Evolutionary conservation across 2,329 filamentous ascomycete genomes (phyloP).

Genomic region (Arachnopeziza araneosa): DNA sequence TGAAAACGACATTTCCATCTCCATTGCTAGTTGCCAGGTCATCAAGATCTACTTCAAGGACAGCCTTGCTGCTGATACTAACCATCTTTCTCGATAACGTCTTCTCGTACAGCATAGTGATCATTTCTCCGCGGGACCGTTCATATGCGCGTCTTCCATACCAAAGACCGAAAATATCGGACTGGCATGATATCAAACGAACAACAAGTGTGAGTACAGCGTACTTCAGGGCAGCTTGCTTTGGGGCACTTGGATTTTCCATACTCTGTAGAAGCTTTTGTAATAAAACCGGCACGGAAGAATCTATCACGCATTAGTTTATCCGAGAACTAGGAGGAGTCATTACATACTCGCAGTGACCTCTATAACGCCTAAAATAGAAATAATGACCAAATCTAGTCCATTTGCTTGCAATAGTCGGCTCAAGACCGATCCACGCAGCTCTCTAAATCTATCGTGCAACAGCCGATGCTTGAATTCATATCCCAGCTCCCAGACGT

Average conservation of each 20-base stretch:
- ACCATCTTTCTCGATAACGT: constrained; percentile 30
- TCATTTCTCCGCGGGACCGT: constrained; percentile 76
- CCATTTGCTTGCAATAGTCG: constrained; percentile 72
- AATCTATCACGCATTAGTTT: constrained; percentile 34
- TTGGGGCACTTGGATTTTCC: constrained; percentile 44
- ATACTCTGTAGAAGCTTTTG: constrained; percentile 66
- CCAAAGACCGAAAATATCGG: constrained; percentile 68
- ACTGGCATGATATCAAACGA: constrained; percentile 58
- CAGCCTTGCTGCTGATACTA: constrained; percentile 24
- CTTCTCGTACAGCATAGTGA: constrained; percentile 80
- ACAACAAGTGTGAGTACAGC: constrained; percentile 55
- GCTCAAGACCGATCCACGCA: constrained; percentile 65
- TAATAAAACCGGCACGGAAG: constrained; percentile 62
- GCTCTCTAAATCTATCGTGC: constrained; percentile 66
- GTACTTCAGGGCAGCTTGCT: constrained; percentile 57
- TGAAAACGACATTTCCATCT: constrained; percentile 5
- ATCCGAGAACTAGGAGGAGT: background rate
- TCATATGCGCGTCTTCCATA: constrained; percentile 81
- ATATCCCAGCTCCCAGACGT: constrained; percentile 75
- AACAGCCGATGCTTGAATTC: constrained; percentile 77
- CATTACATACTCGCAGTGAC: constrained; percentile 43
- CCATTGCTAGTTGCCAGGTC: constrained; percentile 6
- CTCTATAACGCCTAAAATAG: constrained; percentile 55
- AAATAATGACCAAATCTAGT: constrained; percentile 62
- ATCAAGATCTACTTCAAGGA: constrained; percentile 9